phyloP scores from a whole-genome alignment of 768 basidiomycete species.

The Russula foetens region DNA sequence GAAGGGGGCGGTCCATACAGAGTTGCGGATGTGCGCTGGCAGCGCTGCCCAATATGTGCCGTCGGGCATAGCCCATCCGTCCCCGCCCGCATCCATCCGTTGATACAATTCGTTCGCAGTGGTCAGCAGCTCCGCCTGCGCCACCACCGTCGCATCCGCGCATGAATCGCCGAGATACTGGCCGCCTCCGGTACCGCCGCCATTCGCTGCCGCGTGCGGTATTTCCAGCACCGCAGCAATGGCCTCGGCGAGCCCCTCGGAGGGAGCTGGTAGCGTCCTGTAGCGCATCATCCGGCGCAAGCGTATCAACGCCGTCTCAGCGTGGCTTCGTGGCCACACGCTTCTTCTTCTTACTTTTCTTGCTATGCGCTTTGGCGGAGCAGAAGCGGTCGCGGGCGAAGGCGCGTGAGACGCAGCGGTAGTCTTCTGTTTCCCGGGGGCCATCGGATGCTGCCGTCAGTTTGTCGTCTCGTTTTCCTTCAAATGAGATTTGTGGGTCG shows the following conservation, averaged over 20 bases:
- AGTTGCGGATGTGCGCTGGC: conserved; percentile 59
- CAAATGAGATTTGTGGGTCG: background rate
- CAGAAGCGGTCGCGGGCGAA: background rate
- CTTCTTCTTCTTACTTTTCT: conserved; percentile 15
- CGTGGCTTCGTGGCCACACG: conserved; percentile 2
- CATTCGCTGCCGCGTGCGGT: conserved; percentile 1
- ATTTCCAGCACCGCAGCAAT: conserved; percentile 18
- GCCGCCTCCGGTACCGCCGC: background rate
- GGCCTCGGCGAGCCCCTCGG: conserved; percentile 19
- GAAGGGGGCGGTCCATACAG: conserved; percentile 41
- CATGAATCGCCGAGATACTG: conserved; percentile 1
- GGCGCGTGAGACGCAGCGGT: background rate
- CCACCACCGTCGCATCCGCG: conserved; percentile 16
- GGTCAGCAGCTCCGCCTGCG: conserved; percentile 35
- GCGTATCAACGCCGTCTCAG: conserved; percentile 6
- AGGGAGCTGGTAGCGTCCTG: conserved; percentile 11
- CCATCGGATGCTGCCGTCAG: conserved; percentile 1
- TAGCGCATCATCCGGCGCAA: conserved; percentile 11
- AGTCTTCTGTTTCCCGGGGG: conserved; percentile 15
- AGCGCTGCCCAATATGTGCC: conserved; percentile 66
- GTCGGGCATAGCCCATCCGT: conserved; percentile 34
- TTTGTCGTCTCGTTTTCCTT: background rate
- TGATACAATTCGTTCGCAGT: conserved; percentile 45
- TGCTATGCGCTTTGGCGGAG: background rate
- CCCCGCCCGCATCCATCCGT: conserved; percentile 21